Evolutionary conservation across 169 alveolate species (phyloP).

Genomic region (Theileria annulata): DNA sequence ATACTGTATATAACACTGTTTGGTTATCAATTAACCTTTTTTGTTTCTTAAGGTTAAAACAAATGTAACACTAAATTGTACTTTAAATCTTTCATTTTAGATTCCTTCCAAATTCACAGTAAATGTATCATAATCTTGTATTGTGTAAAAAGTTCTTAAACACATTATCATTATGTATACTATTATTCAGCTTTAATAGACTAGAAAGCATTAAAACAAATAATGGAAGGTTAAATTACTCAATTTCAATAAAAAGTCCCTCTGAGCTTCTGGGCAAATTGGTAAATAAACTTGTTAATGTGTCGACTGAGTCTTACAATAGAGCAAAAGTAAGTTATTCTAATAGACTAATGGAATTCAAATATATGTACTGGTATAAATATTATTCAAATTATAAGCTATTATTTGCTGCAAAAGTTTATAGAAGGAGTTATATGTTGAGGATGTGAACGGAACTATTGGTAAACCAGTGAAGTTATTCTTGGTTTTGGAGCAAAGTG

Average conservation of each 20-base stretch:
- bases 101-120: neutral
- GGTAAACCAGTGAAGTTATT: constrained; percentile 25
- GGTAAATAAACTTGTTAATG: constrained; percentile 14
- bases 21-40: neutral
- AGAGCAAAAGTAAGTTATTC: constrained; percentile 4
- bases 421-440: constrained; percentile 57
- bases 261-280: neutral
- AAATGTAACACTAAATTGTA: neutral
- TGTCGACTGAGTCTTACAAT: constrained; percentile 8
- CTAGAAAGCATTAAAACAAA: neutral
- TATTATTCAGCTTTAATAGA: neutral
- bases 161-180: constrained; percentile 6
- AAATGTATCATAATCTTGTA: neutral
- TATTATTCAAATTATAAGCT: neutral
- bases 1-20: neutral
- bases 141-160: neutral
- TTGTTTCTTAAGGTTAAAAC: neutral
- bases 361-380: neutral
- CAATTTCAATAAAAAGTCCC: constrained; percentile 8
- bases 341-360: neutral
- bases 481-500: constrained; percentile 56
- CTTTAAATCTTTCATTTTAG: neutral
- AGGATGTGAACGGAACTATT: constrained; percentile 41
- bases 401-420: neutral
- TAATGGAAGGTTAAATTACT: neutral